Base-by-base conservation (phyloP, 306 rosid genomes). In the Quercus ilex region DNA sequence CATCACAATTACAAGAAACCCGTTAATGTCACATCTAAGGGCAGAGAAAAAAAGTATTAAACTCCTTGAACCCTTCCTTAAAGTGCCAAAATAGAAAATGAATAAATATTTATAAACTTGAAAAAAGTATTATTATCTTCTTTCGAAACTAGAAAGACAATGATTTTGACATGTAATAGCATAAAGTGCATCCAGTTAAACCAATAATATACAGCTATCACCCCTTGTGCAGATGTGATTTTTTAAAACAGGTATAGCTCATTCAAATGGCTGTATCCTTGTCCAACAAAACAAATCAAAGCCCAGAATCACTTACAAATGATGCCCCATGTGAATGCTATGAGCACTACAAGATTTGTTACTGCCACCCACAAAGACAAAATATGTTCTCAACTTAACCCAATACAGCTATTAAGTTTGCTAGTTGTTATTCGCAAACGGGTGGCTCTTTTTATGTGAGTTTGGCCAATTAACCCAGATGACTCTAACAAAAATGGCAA, bases 1-100 rank as follows among this genome's bases (percentile, higher is more conserved):
- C 35, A 75, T 12, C 76, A 80, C 71, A 84, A 73, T 35, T 25
- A 56, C 18, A 14, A 14, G 55, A 14, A 2, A 73, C 57, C 19
- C n/a, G 52, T 25, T n/a, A 28, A 68, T 23, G 41, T 74, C 70
- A 35, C 23, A 77, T 60, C 71, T 49, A 43, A 23, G 13, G 62
- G 71, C 5, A 62, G 3, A 12, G 13, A 78, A 79, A 67, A 67
- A 67, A 49, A 51, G 52, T 41, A 33, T 55, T 23, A 28, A 64
- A 11, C 23, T 31, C 70, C 78, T 51, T 30, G 57, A 81, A 59
- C 63, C 35, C 18, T 28, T 4, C 25, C 56, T 43, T 64, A 14
- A 2, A 23, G 62, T 26, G 30, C 51, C 33, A 43, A 28, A 30
- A 26, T 80, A 30, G 31, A 60, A 60, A 63, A 64, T 14, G 17